Base-by-base conservation (phyloP, 163 green algal species). In the Chlorella variabilis region DNA sequence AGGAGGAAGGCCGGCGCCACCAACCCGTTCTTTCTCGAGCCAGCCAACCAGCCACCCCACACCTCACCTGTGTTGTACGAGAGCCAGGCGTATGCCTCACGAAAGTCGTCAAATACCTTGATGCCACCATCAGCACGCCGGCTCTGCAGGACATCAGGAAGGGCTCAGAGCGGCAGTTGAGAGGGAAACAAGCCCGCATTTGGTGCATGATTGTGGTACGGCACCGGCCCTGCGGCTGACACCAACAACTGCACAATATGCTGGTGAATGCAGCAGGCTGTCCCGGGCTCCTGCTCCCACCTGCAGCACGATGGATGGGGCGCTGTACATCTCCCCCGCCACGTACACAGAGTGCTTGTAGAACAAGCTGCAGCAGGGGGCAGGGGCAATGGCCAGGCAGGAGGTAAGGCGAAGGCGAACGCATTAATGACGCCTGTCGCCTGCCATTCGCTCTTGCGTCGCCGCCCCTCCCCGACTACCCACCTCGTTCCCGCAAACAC, bases 101-200 rank as follows among this genome's bases (percentile, higher is more conserved):
- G 88, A 88, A 98, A 98, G 88, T 98, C 96, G 82, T 98, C 95
- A 91, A 98, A 98, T 34, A 98, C 88, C 82, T 98, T 91, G 41
- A 93, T 66, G 7, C 62, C 75, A 70, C 93, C 93, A 74, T 95
- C 89, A 1, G 54, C 76, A n/a, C 56, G 59, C 18, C 77, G 69
- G 62, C 34, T 74, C 89, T 97, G 92, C 75, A 97, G n/a, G n/a
- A n/a, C n/a, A n/a, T n/a, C n/a, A n/a, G n/a, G n/a, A n/a, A n/a
- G n/a, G n/a, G n/a, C n/a, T n/a, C n/a, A n/a, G n/a, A n/a, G n/a
- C n/a, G n/a, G n/a, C n/a, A n/a, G n/a, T n/a, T n/a, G n/a, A n/a
- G n/a, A n/a, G n/a, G n/a, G n/a, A n/a, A n/a, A n/a, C n/a, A n/a
- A n/a, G n/a, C n/a, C n/a, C n/a, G n/a, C n/a, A n/a, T n/a, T n/a